Evolutionary conservation across 1,139 yeast genomes (phyloP).

Genomic region (Debaryomycetaceae sp.): DNA sequence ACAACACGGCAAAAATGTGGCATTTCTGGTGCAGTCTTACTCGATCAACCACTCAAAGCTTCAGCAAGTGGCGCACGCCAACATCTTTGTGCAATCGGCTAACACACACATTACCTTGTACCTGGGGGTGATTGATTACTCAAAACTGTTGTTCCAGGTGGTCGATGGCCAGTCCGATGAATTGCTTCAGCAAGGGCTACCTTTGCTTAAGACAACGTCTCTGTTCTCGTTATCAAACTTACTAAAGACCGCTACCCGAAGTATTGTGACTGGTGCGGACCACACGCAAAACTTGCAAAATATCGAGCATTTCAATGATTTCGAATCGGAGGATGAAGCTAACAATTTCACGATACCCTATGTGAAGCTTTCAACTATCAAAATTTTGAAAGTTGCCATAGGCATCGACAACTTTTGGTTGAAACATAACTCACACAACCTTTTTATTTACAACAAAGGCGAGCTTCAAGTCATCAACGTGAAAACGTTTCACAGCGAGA

Average conservation of each 20-base stretch:
- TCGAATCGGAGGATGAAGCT: conserved; percentile 27
- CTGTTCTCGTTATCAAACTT: conserved; percentile 26
- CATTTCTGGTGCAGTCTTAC: conserved; percentile 24
- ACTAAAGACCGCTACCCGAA: conserved; percentile 33
- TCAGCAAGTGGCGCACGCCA: conserved; percentile 24
- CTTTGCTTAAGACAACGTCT: conserved; percentile 24
- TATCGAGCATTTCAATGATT: conserved; percentile 33
- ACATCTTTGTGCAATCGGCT: conserved; percentile 34
- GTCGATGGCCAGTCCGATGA: conserved; percentile 21
- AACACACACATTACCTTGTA: conserved; percentile 30
- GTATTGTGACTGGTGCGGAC: conserved; percentile 25
- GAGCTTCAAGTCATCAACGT: conserved; percentile 35
- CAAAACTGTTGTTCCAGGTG: conserved; percentile 30
- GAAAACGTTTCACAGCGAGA: conserved; percentile 27
- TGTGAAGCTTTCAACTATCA: conserved; percentile 28
- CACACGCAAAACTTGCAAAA: conserved; percentile 27
- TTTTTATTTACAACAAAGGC: conserved; percentile 25
- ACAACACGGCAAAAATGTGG: conserved; percentile 29
- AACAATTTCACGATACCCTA: conserved; percentile 24
- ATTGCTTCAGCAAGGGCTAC: conserved; percentile 31
- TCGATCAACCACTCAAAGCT: conserved; percentile 24
- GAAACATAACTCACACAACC: conserved; percentile 35
- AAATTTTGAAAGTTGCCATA: conserved; percentile 33
- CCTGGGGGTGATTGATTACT: conserved; percentile 28
- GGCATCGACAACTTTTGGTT: conserved; percentile 34